Evolutionary conservation across 169 alveolate genomes (phyloP).

Genomic region (Plasmodium relictum): DNA sequence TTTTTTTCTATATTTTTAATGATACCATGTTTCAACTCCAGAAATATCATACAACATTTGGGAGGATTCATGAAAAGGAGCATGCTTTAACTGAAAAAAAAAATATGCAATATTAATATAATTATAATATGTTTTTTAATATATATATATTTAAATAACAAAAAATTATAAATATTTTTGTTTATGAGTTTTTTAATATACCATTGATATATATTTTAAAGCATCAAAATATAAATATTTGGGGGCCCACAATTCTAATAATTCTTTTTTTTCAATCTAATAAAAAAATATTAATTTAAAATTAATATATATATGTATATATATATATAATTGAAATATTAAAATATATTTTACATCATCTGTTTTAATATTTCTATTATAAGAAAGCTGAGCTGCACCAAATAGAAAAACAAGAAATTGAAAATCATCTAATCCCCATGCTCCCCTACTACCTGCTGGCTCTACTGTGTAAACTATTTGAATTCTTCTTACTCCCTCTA

Average conservation of each 20-base stretch:
- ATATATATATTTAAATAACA: not conserved
- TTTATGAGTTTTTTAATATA: not conserved
- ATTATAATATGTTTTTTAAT: not conserved
- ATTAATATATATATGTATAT: constrained; percentile 82
- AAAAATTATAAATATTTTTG: not conserved
- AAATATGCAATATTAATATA: not conserved
- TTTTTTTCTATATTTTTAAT: not conserved
- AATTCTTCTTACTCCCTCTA: constrained; percentile 94
- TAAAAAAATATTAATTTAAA: not conserved
- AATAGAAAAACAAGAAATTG: constrained; percentile 96
- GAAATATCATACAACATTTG: constrained; percentile 95
- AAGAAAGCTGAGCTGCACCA: constrained; percentile 96
- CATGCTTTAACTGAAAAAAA: constrained; percentile 62
- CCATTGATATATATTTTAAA: constrained; percentile 53
- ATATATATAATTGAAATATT: constrained; percentile 53
- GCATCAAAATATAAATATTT: constrained; percentile 68
- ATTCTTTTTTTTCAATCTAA: constrained; percentile 56
- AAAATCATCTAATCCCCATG: constrained; percentile 99
- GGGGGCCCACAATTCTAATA: constrained; percentile 66
- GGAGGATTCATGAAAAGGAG: constrained; percentile 90
- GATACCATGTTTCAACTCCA: constrained; percentile 87
- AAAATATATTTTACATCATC: constrained; percentile 66
- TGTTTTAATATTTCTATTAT: constrained; percentile 78
- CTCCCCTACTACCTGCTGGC: constrained; percentile 99
- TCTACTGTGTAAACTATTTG: constrained; percentile 96